These are phyloP conservation scores for Pyrenophora teres DNA, from an alignment of 2,329 filamentous ascomycete genomes.

Conservation along the genomic window DNA sequence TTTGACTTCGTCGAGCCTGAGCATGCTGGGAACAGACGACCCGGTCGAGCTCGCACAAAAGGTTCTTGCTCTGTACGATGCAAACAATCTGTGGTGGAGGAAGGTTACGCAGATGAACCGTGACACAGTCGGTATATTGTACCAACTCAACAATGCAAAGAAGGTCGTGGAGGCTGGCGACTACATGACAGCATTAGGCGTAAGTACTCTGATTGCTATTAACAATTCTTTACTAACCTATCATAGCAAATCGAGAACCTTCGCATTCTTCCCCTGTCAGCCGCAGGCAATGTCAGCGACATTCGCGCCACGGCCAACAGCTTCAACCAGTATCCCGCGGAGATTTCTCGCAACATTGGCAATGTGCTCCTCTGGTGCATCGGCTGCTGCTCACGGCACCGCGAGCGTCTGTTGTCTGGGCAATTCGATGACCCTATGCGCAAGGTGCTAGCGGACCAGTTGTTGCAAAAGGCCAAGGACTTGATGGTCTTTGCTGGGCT, in stretches of 20 bases:
- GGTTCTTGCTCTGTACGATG: conserved; percentile 66
- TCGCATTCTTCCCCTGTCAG: conserved; percentile 78
- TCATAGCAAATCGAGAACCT: conserved; percentile 72
- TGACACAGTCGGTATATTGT: conserved; percentile 62
- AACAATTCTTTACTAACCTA: not conserved
- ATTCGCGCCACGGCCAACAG: conserved; percentile 81
- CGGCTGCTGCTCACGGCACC: conserved; percentile 78
- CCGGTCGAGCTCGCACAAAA: conserved; percentile 66
- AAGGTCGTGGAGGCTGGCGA: conserved; percentile 60
- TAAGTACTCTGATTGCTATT: conserved; percentile 53
- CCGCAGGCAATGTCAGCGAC: conserved; percentile 72
- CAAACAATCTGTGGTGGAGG: conserved; percentile 63
- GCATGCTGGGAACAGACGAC: conserved; percentile 70
- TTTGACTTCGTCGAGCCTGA: conserved; percentile 56
- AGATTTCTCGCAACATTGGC: conserved; percentile 86
- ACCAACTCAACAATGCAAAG: conserved; percentile 66
- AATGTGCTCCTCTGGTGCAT: conserved; percentile 95
- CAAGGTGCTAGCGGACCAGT: conserved; percentile 63
- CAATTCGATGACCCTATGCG: conserved; percentile 71
- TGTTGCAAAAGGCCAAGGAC: conserved; percentile 83
- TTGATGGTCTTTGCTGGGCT: conserved; percentile 92
- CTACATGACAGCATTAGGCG: conserved; percentile 67
- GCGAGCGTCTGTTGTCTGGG: conserved; percentile 66
- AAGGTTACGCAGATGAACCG: conserved; percentile 64
- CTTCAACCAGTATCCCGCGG: conserved; percentile 77